Conservation (phyloP, 352 stramenopile species). For the Phytopythium ostracodes region DNA sequence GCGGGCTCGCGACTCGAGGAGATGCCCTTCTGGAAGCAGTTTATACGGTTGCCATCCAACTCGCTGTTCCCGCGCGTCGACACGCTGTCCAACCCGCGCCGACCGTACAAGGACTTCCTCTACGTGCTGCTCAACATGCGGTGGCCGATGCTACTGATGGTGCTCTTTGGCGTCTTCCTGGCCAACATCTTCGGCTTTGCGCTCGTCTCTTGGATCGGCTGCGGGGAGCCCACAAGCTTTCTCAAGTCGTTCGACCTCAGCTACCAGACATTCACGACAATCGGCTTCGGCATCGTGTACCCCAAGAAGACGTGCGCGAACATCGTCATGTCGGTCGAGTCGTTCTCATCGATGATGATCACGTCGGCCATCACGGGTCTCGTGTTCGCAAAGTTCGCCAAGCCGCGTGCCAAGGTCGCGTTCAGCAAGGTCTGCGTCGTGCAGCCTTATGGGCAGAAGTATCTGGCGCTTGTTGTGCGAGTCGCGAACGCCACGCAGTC, state of each 20-base stretch:
- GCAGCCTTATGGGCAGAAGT: constrained; percentile 69
- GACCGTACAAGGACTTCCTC: constrained; percentile 78
- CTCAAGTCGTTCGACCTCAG: constrained; percentile 68
- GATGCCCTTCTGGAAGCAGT: constrained; percentile 66
- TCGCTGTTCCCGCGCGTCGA: constrained; percentile 67
- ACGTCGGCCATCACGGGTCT: constrained; percentile 78
- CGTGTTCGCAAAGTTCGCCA: constrained; percentile 82
- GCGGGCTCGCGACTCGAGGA: constrained; percentile 54
- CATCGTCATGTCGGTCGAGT: constrained; percentile 66
- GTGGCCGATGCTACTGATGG: constrained; percentile 64
- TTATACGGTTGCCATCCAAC: constrained; percentile 61
- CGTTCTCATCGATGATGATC: constrained; percentile 78
- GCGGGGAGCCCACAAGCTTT: constrained; percentile 47
- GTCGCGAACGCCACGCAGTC: constrained; percentile 81
- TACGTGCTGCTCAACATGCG: constrained; percentile 84
- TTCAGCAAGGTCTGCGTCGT: constrained; percentile 79
- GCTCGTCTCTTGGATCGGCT: constrained; percentile 36
- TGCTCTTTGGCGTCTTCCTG: constrained; percentile 57
- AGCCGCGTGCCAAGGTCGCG: constrained; percentile 70
- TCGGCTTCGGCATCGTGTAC: constrained; percentile 79
- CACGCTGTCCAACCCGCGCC: constrained; percentile 56
- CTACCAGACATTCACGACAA: constrained; percentile 86
- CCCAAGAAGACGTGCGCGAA: constrained; percentile 63
- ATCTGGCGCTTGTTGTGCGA: constrained; percentile 70
- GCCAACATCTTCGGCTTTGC: constrained; percentile 65